Percentiles rank a stretch among this genome's conserved stretches.
These are phyloP conservation scores for Orbilia ellipsospora DNA, from an alignment of 2,329 filamentous ascomycete genomes.

Conservation along the genomic window DNA sequence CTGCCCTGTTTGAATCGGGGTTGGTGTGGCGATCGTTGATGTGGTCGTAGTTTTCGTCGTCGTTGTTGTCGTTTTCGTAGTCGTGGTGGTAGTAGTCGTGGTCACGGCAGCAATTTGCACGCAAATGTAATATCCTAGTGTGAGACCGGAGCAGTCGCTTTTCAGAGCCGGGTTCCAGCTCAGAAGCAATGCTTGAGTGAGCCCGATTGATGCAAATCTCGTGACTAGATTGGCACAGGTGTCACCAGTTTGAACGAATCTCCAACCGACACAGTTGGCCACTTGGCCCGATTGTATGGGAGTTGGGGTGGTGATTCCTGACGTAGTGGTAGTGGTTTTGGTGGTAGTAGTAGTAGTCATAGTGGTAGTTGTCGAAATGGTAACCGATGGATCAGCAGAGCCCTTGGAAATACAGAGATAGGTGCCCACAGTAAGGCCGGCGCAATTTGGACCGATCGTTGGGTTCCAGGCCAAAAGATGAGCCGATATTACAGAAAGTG, in stretches of 20 bases:
- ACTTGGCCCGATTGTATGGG: constrained; percentile 14
- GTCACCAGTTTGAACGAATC: constrained; percentile 7
- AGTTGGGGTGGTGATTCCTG: not conserved
- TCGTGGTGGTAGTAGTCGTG: too few relatives aligned
- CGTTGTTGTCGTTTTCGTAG: too few relatives aligned
- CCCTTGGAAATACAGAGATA: too few relatives aligned
- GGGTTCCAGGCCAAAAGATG: too few relatives aligned
- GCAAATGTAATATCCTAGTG: constrained; percentile 24
- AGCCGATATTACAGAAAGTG: too few relatives aligned
- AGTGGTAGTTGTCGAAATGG: too few relatives aligned
- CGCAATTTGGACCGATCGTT: too few relatives aligned
- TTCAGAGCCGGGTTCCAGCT: not conserved
- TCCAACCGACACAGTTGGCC: constrained; percentile 19
- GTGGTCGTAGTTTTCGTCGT: too few relatives aligned
- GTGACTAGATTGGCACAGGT: constrained; percentile 3
- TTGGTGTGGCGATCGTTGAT: not conserved
- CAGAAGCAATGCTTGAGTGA: constrained; percentile 8
- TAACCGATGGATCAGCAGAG: too few relatives aligned
- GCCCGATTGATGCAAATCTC: not conserved
- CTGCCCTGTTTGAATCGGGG: constrained; percentile 19
- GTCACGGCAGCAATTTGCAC: not conserved
- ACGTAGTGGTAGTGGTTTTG: too few relatives aligned
- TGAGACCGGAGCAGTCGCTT: constrained; percentile 1
- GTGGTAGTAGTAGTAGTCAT: too few relatives aligned
- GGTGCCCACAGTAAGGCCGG: too few relatives aligned